Evolutionary conservation across 2,329 filamentous ascomycete genomes (phyloP), one percentile per base, ranked within the genome.

Genomic region (Tetracladium maxilliforme): DNA sequence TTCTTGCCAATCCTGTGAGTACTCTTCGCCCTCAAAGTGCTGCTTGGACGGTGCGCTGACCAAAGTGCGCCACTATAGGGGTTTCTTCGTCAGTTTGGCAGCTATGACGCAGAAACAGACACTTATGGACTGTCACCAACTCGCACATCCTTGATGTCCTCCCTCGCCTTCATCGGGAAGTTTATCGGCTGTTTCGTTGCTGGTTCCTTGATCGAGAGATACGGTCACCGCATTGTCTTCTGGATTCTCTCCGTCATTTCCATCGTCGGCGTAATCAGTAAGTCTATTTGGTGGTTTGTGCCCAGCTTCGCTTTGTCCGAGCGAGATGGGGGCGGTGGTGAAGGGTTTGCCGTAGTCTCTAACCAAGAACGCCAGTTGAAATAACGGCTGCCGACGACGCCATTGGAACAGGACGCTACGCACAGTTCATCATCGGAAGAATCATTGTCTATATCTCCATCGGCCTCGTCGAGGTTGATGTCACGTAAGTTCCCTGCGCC

Each of bases 361-460:
- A n/a, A 14, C 6, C 21, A 7, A 14, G 13, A 18, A 22, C 18
- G 8, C 13, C 10, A 37, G 34, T 37, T 25, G 34, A 37, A 22
- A 37, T 37, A 6, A 37, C 34, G 12, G 23, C 34, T 11, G 26
- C 29, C 12, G 33, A 25, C 14, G 23, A 16, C 16, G 29, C 6
- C 7, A 10, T 13, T 14, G 33, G 33, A 10, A 28, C 27, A 14
- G 33, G 34, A 4, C 21, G 34, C 5, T 29, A 22, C 17, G 33
- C 29, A 10, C 34, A 37, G 17, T 37, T 37, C 22, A 22, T 37
- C 14, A 16, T 36, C 10, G 34, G 34, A 11, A 31, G 34, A 13
- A 34, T 37, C 21, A 30, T 37, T 22, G 34, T 37, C 10, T 37
- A 37, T 24, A 32, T 36, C 5, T 34, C 34, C 13, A 28, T 37